Evolutionary conservation across 805 yeast species (phyloP).

Genomic region (Sungouiozyma intestinalis): DNA sequence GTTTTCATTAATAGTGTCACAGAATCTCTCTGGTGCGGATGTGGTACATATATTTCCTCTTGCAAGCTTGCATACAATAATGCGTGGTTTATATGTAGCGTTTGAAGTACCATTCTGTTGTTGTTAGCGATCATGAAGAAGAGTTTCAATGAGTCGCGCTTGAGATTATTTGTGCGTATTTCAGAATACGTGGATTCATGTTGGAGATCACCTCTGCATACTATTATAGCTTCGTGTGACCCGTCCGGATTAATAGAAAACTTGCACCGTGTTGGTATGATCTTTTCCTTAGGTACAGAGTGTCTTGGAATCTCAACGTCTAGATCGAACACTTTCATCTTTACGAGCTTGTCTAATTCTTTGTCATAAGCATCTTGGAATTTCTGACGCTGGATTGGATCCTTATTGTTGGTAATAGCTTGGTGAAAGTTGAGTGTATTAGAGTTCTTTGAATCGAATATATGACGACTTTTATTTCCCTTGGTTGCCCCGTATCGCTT

Average conservation of each 20-base stretch:
- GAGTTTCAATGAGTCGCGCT: constrained; percentile 1
- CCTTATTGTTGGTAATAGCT: constrained; percentile 4
- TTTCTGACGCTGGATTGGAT: neutral
- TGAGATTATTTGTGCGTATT: neutral
- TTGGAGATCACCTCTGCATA: constrained; percentile 5
- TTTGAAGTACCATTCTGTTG: neutral
- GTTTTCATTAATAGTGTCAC: constrained; percentile 3
- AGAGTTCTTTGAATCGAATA: no score
- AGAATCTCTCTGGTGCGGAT: no score
- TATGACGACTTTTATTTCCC: no score
- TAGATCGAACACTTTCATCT: constrained; percentile 5
- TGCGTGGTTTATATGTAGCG: constrained; percentile 6
- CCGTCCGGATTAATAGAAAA: constrained; percentile 6
- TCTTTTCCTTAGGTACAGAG: neutral
- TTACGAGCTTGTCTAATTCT: constrained; percentile 5
- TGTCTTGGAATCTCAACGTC: neutral
- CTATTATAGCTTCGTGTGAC: constrained; percentile 3
- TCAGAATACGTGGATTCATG: constrained; percentile 1
- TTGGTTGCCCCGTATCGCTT: no score
- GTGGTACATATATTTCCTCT: neutral
- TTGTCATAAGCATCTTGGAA: constrained; percentile 4
- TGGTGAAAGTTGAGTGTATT: no score
- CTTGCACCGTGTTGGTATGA: constrained; percentile 1
- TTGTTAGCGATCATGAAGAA: constrained; percentile 2
- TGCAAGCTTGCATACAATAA: neutral